These are phyloP conservation scores for Nakazawaea peltata DNA, from an alignment of 805 yeast species.

Conservation along the genomic window DNA sequence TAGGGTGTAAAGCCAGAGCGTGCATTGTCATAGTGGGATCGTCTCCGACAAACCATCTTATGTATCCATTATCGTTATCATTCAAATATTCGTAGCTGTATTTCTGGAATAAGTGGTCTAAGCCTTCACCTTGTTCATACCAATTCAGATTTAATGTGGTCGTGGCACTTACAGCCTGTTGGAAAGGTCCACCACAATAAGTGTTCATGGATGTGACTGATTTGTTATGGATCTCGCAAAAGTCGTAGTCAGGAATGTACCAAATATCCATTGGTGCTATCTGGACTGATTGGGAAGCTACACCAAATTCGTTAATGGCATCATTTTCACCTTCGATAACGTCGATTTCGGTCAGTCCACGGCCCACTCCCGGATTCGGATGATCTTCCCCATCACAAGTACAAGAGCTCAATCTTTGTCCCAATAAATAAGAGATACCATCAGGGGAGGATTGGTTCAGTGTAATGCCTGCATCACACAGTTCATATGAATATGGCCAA, in stretches of 20 bases:
- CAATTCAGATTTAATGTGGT: slow-evolving; percentile 36
- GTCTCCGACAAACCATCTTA: slow-evolving; percentile 37
- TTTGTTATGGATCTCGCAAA: slow-evolving; percentile 30
- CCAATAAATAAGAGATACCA: slow-evolving; percentile 37
- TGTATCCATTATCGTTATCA: slow-evolving; percentile 30
- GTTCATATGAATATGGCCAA: slow-evolving; percentile 41
- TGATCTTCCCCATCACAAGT: slow-evolving; percentile 37
- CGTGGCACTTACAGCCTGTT: slow-evolving; percentile 39
- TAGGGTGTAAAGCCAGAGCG: slow-evolving; percentile 35
- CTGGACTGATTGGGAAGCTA: slow-evolving; percentile 43
- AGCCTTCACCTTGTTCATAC: slow-evolving; percentile 31
- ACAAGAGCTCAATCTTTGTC: slow-evolving; percentile 35
- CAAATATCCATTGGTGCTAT: slow-evolving; percentile 46
- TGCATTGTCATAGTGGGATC: slow-evolving; percentile 37
- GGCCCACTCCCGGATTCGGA: slow-evolving; percentile 38
- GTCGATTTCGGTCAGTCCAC: slow-evolving; percentile 47
- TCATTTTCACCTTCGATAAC: slow-evolving; percentile 37
- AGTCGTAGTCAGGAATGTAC: slow-evolving; percentile 43
- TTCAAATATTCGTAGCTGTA: slow-evolving; percentile 36
- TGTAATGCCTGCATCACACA: slow-evolving; percentile 44
- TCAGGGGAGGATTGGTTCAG: slow-evolving; percentile 40
- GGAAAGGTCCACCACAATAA: slow-evolving; percentile 43
- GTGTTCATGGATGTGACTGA: slow-evolving; percentile 35
- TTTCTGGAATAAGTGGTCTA: slow-evolving; percentile 25
- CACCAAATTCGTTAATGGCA: slow-evolving; percentile 24